Percentiles rank a stretch among this genome's conserved stretches.
These are phyloP conservation scores for Crotalaria pallida DNA, from an alignment of 306 rosid species.

Conservation along the genomic window DNA sequence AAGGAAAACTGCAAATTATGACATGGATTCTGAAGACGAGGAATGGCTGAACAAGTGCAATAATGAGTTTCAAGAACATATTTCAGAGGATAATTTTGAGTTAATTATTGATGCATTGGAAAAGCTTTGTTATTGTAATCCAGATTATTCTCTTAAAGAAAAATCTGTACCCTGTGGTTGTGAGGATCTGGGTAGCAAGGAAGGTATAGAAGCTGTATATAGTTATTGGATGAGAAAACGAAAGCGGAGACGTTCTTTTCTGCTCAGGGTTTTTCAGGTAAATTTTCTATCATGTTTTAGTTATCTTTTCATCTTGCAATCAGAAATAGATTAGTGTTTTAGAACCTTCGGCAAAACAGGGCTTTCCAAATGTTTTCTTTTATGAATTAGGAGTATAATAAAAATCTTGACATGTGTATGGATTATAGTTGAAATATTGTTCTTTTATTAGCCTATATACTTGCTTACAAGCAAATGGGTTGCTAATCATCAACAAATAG, in stretches of 20 bases:
- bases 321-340: not conserved
- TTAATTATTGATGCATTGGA: constrained; percentile 68
- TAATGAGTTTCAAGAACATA: constrained; percentile 29
- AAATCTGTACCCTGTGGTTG: constrained; percentile 35
- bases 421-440: not conserved
- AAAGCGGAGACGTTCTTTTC: constrained; percentile 45
- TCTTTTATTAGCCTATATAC: not conserved
- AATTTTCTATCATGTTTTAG: constrained; percentile 16
- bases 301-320: constrained; percentile 6
- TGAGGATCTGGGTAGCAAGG: constrained; percentile 42
- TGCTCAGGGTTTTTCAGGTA: constrained; percentile 80
- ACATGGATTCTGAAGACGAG: constrained; percentile 85
- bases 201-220: constrained; percentile 54
- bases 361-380: not conserved
- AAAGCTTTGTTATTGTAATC: constrained; percentile 50
- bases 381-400: not conserved
- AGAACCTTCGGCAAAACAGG: not conserved
- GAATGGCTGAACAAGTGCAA: constrained; percentile 65
- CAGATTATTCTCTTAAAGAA: constrained; percentile 53
- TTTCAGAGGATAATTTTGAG: constrained; percentile 68
- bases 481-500: not conserved
- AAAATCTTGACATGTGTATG: not conserved
- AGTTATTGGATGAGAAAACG: constrained; percentile 69
- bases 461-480: not conserved
- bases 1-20: constrained; percentile 58